Evolutionary conservation across 495 filamentous ascomycete species (phyloP), one percentile per base, ranked within the genome.

Genomic region (Lindgomyces ingoldianus): DNA sequence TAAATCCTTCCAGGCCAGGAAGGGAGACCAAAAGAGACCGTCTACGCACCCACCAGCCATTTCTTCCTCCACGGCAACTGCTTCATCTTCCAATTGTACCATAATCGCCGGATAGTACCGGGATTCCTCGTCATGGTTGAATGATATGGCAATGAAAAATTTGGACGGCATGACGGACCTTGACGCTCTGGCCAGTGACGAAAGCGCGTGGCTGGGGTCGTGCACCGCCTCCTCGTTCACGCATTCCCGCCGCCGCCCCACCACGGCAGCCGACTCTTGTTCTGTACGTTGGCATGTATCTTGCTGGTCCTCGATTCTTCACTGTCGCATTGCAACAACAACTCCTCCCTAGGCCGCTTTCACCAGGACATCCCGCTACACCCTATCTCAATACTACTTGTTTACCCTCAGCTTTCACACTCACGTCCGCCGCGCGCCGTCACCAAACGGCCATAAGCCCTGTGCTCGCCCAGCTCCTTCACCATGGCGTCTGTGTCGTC

Each of bases 401-500:
- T 52, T 33, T 65, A 52, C 1, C 55, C 9, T 4, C 45, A 58
- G 51, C 45, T 24, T 39, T 41, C 41, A 9, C 12, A 33, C 2
- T 24, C 10, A n/a, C n/a, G n/a, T 19, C 58, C 51, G 51, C 60
- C 51, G 4, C 16, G 22, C 29, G 49, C 1, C 4, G 46, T 16
- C 44, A 9, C 36, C 6, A 1, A 19, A 41, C 36, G 36, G 49
- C n/a, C 53, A 60, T 39, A 55, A 55, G 57, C 57, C 64, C 30
- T 24, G 36, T 22, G 29, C 16, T 29, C 41, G 57, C 53, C 41
- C 27, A 65, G 14, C 42, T 39, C n/a, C 14, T 6, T 50, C 60
- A 74, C 55, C 65, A 98, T 98, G 94, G 93, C 95, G 64, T 97
- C 95, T 39, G 95, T 98, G 9, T 83, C 91, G 47, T 96, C 91